phyloP scores from a whole-genome alignment of 768 basidiomycete species.

The Suillus lakei region DNA sequence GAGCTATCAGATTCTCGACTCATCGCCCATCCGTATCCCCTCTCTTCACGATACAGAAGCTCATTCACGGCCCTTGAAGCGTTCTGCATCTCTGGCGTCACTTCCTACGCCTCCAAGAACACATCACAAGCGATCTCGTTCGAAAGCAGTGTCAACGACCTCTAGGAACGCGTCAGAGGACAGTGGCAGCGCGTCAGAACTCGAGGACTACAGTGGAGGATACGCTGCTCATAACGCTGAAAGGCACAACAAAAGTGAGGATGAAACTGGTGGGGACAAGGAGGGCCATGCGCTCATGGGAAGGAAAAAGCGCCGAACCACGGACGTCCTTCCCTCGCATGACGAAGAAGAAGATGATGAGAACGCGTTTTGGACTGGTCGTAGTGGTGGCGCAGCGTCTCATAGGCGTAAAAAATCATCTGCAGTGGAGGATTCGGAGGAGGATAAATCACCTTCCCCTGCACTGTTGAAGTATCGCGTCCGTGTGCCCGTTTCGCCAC shows the following conservation, averaged over 20 bases:
- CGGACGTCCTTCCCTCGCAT: constrained; percentile 37
- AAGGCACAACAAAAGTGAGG: constrained; percentile 14
- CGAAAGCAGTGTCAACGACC: constrained; percentile 47
- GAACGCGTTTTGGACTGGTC: constrained; percentile 35
- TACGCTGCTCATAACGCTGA: constrained; percentile 17
- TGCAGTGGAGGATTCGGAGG: constrained; percentile 13
- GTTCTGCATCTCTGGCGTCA: constrained; percentile 65
- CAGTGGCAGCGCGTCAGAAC: constrained; percentile 42
- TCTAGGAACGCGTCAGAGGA: constrained; percentile 48
- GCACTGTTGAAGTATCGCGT: constrained; percentile 37
- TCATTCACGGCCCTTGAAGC: constrained; percentile 50
- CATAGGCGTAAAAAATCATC: constrained; percentile 18
- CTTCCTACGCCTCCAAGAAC: constrained; percentile 73
- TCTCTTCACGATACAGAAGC: constrained; percentile 19
- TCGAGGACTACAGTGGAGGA: constrained; percentile 23
- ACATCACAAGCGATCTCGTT: constrained; percentile 50
- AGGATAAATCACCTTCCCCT: constrained; percentile 38
- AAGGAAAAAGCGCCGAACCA: constrained; percentile 46
- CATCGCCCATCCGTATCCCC: constrained; percentile 27
- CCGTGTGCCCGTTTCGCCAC: constrained; percentile 63
- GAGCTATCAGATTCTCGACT: constrained; percentile 40
- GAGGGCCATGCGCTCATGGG: constrained; percentile 21
- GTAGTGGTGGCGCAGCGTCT: constrained; percentile 28
- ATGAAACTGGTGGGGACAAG: constrained; percentile 24
- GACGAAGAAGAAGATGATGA: constrained; percentile 62